phyloP scores from a whole-genome alignment of 2,329 filamentous ascomycete species.

The Cadophora sp. region DNA sequence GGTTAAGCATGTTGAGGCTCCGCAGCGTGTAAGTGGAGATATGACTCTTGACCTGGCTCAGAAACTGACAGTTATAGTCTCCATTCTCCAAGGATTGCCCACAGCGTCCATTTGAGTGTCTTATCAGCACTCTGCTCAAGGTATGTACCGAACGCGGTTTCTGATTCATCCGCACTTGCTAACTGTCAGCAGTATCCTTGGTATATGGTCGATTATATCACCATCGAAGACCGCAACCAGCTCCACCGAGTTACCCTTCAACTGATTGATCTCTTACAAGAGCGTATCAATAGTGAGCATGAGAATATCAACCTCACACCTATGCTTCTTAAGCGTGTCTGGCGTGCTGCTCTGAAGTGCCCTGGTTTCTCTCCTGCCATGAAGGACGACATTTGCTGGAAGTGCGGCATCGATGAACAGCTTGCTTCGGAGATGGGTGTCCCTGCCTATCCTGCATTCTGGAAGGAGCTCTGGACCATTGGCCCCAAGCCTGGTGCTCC shows the following conservation, averaged over 20 bases:
- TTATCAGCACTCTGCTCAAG: conserved; percentile 62
- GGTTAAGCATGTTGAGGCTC: conserved; percentile 66
- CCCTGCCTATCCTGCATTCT: conserved; percentile 56
- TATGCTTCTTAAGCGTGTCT: conserved; percentile 61
- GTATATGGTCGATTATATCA: conserved; percentile 63
- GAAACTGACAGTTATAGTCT: conserved; percentile 52
- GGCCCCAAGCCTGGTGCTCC: conserved; percentile 56
- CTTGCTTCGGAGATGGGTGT: conserved; percentile 51
- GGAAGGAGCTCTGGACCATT: conserved; percentile 61
- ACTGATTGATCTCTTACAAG: conserved; percentile 55
- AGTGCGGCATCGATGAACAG: conserved; percentile 48
- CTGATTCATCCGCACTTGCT: conserved; percentile 41
- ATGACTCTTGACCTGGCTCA: background rate
- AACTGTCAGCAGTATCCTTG: conserved; percentile 60
- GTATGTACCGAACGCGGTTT: conserved; percentile 27
- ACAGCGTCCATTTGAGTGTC: conserved; percentile 69
- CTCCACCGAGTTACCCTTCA: conserved; percentile 59
- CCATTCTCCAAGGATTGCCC: conserved; percentile 66
- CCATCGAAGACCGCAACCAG: conserved; percentile 60
- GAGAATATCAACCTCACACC: conserved; percentile 56
- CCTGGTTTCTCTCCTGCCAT: conserved; percentile 66
- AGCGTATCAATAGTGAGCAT: conserved; percentile 50
- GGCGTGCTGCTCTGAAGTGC: conserved; percentile 60
- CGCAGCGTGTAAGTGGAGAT: conserved; percentile 62
- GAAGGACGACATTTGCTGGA: conserved; percentile 63